A percentile compares a stretch with the other conserved stretches of the same genome.
phyloP scores from a whole-genome alignment of 1,139 yeast genomes.

The Candida smagusa region DNA sequence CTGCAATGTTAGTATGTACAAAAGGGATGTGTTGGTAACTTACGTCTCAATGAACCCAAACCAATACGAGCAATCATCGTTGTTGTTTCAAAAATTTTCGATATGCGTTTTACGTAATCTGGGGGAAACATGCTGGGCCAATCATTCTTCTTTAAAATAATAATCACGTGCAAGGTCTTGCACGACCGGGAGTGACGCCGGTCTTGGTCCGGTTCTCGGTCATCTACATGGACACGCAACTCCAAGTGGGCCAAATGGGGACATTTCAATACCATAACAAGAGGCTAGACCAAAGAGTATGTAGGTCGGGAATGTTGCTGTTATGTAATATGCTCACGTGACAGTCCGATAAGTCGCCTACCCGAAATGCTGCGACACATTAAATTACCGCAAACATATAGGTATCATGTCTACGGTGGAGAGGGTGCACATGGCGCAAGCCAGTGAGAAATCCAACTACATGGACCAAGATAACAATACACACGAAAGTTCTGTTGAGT shows the following conservation, averaged over 20 bases:
- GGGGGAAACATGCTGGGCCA: conserved; percentile 8
- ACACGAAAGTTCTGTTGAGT: too few relatives aligned
- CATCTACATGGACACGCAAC: too few relatives aligned
- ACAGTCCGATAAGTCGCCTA: background rate
- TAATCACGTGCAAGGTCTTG: conserved; percentile 1
- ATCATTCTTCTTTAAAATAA: conserved; percentile 2
- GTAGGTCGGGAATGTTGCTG: too few relatives aligned
- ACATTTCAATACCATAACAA: too few relatives aligned
- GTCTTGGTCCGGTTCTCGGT: too few relatives aligned
- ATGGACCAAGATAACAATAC: background rate
- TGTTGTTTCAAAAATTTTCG: conserved; percentile 3
- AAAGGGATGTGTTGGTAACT: conserved; percentile 6
- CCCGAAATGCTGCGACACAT: background rate
- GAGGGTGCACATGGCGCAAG: background rate
- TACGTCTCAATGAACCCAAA: conserved; percentile 17
- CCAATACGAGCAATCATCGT: conserved; percentile 17
- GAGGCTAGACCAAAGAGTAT: too few relatives aligned
- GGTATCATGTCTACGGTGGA: background rate
- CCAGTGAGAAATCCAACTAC: background rate
- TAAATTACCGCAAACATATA: background rate
- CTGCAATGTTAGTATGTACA: conserved; percentile 7
- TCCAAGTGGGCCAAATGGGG: too few relatives aligned
- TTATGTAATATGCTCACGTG: too few relatives aligned
- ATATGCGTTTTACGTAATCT: conserved; percentile 1
- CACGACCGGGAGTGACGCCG: too few relatives aligned